Evolutionary conservation across 2,329 filamentous ascomycete genomes (phyloP), one percentile per base, ranked within the genome.

Genomic region (Verticillium tricorpus): DNA sequence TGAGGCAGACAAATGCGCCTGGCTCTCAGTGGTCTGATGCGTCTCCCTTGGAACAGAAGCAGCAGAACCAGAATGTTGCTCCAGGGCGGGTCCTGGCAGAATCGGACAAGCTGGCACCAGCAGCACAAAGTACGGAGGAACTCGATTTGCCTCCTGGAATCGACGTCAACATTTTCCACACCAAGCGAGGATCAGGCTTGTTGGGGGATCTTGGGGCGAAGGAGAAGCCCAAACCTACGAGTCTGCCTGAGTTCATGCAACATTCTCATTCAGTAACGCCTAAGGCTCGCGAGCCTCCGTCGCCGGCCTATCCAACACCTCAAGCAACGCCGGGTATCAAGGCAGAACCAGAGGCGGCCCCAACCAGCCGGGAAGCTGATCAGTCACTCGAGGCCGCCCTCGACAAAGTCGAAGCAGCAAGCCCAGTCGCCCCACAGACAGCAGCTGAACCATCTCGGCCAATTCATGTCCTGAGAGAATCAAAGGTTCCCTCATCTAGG

Each of bases 401-500:
- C n/a, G 34, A 22, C 17, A 22, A 19, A 15, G 32, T 37, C 6
- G 31, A 28, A 28, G n/a, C 56, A 40, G 9, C 56, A 5, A 45
- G 31, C n/a, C 14, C 55, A 15, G 15, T n/a, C 9, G 6, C 55
- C 6, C 17, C 31, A 3, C 5, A 57, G n/a, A 17, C 34, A 12
- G 12, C 28, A 8, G 55, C 14, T 11, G 32, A 19, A 32, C 5
- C 55, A 25, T 4, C n/a, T 7, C n/a, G 17, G 3, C 32, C 55
- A 1, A 31, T 14, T 22, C 45, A 96, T 70, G 82, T 89, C 63
- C 87, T 99, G 72, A 85, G 89, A 61, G 94, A 98, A 71, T 99
- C 95, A 11, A 89, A 88, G 65, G 93, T 99, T 0, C 95, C 95
- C 1, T 91, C 95, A 0, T 92, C 93, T 8, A 88, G 95, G 4